Evolutionary conservation across 2,329 filamentous ascomycete species (phyloP), one percentile per base, ranked within the genome.

Genomic region (Neonectria neomacrospora): DNA sequence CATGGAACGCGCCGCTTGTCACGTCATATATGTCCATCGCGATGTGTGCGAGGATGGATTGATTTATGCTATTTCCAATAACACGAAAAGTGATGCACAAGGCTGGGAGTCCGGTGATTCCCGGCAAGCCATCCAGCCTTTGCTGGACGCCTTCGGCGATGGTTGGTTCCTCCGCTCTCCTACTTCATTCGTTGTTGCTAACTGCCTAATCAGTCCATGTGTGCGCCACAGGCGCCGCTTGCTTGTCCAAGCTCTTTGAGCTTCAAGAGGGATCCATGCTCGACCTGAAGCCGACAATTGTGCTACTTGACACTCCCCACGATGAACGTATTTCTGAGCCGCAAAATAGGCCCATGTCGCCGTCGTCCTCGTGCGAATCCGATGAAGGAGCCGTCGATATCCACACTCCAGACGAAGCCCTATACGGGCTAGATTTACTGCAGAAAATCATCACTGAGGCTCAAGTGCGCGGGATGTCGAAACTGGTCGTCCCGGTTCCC

Each of bases 11-110:
- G 81, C 83, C 72, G 79, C 80, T 63, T 88, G 85, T 75, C 85
- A 88, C 75, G 82, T 88, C 68, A 85, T 89, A 66, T 89, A 88
- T 69, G 85, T 88, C 71, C 85, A 88, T 78, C 84, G 84, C 72
- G 79, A 80, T 64, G 81, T 86, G 65, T 78, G 77, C 69, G 76
- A 81, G 64, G 81, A 86, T 70, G 79, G 82, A 60, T 73, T 81
- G 54, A 75, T 86, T 42, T 74, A 67, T 67, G 63, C 64, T 54
- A 59, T 57, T 23, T 57, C 65, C n/a, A 42, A 32, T 26, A 44
- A 50, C 20, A 44, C 26, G 9, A 67, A 69, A 41, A 66, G 71
- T 45, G 58, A 61, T 56, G 58, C 61, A 20, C 64, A 68, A 39
- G 76, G 77, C 61, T 76, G 78, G 73, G 71, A 72, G 28, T 79